Evolutionary conservation across 106 monocot species (phyloP).

Genomic region (Dioscorea dumetorum): DNA sequence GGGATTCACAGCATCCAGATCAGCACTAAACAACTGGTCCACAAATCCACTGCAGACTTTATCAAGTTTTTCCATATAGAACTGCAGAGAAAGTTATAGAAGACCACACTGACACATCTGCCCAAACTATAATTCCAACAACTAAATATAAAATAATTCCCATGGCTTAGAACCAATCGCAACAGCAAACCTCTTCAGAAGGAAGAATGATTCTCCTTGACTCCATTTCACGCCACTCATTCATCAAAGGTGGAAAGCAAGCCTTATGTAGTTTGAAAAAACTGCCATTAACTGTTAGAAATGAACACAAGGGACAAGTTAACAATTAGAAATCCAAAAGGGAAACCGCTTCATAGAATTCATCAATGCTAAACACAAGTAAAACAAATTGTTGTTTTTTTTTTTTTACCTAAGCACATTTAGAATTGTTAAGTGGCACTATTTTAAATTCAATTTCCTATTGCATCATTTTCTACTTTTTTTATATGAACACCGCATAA

Average conservation of each 20-base stretch:
- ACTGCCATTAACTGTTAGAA: conserved; percentile 10
- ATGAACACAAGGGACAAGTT: neutral
- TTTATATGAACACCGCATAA: too few species aligned
- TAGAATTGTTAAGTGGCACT: too few species aligned
- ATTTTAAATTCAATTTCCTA: too few species aligned
- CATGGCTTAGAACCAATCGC: neutral
- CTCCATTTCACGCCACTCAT: conserved; percentile 50
- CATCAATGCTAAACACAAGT: too few species aligned
- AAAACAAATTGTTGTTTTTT: too few species aligned
- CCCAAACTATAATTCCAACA: neutral
- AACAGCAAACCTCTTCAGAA: conserved; percentile 44
- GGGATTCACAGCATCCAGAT: conserved; percentile 34
- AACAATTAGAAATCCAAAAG: neutral
- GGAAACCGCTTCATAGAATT: neutral
- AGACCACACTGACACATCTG: conserved; percentile 1
- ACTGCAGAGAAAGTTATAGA: conserved; percentile 28
- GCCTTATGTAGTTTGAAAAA: conserved; percentile 39
- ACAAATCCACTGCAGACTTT: conserved; percentile 33
- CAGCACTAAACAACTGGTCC: conserved; percentile 22
- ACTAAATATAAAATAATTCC: neutral
- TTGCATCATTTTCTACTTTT: too few species aligned
- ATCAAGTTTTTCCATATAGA: conserved; percentile 44
- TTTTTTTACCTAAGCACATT: too few species aligned
- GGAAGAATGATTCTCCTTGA: conserved; percentile 13
- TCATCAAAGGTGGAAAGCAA: conserved; percentile 38